A percentile compares a stretch with the other conserved stretches of the same genome.
These are phyloP conservation scores for Peniophora sp. DNA, from an alignment of 1,284 basidiomycete species.

Conservation along the genomic window DNA sequence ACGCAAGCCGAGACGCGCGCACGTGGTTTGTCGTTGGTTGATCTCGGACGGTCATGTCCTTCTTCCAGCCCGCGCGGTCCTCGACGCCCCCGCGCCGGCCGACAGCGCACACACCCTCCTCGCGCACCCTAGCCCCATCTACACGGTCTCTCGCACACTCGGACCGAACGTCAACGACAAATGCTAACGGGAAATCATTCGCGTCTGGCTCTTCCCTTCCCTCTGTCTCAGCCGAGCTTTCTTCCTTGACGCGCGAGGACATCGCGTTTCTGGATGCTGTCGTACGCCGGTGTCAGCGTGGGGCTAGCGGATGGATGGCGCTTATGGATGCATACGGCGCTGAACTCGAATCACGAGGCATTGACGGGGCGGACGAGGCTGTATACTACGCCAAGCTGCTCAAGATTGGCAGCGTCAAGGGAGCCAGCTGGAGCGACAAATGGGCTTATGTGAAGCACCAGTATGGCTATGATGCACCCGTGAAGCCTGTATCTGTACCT, in stretches of 20 bases:
- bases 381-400: constrained; percentile 73
- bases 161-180: too few relatives aligned
- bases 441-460: constrained; percentile 63
- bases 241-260: constrained; percentile 48
- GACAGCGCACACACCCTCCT: constrained; percentile 3
- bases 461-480: constrained; percentile 26
- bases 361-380: constrained; percentile 73
- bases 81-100: constrained; percentile 19
- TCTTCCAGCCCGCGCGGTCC: constrained; percentile 21
- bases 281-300: constrained; percentile 52
- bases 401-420: constrained; percentile 71
- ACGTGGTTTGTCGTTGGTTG: too few relatives aligned
- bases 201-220: constrained; percentile 38
- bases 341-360: constrained; percentile 57
- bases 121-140: constrained; percentile 11
- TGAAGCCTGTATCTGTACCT: constrained; percentile 9
- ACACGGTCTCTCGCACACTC: constrained; percentile 12
- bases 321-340: constrained; percentile 80
- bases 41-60: constrained; percentile 15
- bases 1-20: too few relatives aligned
- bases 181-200: constrained; percentile 18
- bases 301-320: constrained; percentile 62
- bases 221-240: constrained; percentile 44
- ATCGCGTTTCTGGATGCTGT: constrained; percentile 69
- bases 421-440: constrained; percentile 68